A percentile compares a stretch with the other conserved stretches of the same genome.
These are phyloP conservation scores for Wickerhamiella alocasiicola DNA, from an alignment of 805 yeast species.

Conservation along the genomic window DNA sequence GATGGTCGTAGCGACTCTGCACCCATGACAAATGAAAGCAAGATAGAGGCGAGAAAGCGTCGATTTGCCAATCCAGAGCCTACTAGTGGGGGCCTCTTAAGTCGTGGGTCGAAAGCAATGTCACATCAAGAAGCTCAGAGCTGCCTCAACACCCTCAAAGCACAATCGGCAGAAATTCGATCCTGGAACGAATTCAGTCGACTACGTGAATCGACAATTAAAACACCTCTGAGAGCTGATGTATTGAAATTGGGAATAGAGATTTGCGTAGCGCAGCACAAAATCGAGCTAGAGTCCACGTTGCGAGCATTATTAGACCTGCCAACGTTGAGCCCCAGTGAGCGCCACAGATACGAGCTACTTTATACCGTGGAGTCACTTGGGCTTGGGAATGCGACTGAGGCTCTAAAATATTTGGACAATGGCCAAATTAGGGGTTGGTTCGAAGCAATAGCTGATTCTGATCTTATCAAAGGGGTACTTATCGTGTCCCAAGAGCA, in stretches of 20 bases:
- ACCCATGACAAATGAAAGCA: background rate
- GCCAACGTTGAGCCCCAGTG: background rate
- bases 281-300: conserved; percentile 1
- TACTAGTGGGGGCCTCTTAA: background rate
- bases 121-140: background rate
- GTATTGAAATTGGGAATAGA: background rate
- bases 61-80: background rate
- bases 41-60: background rate
- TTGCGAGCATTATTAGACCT: background rate
- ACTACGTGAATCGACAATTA: background rate
- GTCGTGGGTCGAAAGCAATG: background rate
- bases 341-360: background rate
- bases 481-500: background rate
- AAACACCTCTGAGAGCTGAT: background rate
- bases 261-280: background rate
- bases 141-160: background rate
- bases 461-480: background rate
- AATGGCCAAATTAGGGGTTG: background rate
- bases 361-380: background rate
- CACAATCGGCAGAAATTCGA: background rate
- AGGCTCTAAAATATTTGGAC: background rate
- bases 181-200: background rate
- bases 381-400: background rate
- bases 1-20: background rate
- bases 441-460: background rate